Conservation (phyloP, 1,139 yeast genomes). For the Lodderomyces orthopsilosis region DNA sequence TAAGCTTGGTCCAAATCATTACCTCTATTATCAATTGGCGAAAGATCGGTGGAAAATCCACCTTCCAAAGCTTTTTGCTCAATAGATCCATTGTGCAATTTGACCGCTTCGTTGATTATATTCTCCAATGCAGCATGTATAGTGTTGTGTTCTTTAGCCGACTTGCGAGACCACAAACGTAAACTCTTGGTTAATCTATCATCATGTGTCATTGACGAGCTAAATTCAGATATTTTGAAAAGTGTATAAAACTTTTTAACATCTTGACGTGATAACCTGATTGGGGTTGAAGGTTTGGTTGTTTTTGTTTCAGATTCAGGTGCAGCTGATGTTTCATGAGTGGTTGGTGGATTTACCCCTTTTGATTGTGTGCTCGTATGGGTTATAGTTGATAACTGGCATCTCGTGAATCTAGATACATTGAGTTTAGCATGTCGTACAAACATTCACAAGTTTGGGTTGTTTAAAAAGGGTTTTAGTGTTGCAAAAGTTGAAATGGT, state of each 20-base stretch:
- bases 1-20: not conserved
- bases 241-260: constrained; percentile 5
- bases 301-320: not conserved
- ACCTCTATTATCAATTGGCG: not conserved
- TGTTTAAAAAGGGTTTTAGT: not conserved
- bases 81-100: not conserved
- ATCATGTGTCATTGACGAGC: constrained; percentile 1
- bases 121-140: constrained; percentile 2
- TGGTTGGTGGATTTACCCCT: not conserved
- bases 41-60: not conserved
- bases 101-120: constrained; percentile 3
- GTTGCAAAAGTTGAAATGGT: not conserved
- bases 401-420: not conserved
- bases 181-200: constrained; percentile 2
- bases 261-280: constrained; percentile 6
- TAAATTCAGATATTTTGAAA: constrained; percentile 4
- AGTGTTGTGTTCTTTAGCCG: constrained; percentile 1
- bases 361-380: not conserved
- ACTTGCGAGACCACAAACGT: constrained; percentile 1
- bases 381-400: not conserved
- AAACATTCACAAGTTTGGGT: not conserved
- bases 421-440: not conserved
- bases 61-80: not conserved
- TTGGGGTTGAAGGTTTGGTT: not conserved
- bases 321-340: not conserved